Conservation (phyloP, 2,329 filamentous ascomycete genomes). For the Bertia moriformis region DNA sequence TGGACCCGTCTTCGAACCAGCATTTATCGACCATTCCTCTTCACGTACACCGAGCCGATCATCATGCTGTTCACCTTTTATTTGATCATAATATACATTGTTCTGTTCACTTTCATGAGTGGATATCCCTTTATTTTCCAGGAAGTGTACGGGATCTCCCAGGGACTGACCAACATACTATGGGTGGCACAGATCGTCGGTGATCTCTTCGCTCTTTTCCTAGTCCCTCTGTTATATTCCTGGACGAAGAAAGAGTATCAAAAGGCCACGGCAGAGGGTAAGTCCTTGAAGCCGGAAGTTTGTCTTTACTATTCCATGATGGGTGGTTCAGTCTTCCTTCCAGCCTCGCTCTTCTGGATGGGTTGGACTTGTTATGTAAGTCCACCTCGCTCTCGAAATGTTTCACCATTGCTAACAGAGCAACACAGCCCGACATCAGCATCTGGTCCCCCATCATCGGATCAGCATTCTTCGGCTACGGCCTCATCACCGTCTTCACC, state of each 20-base stretch:
- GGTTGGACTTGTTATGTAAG: no score
- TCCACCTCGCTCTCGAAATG: no score
- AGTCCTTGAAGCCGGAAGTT: no score
- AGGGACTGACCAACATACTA: conserved; percentile 28
- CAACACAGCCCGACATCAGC: conserved; percentile 4
- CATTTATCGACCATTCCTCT: conserved; percentile 3
- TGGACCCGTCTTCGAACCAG: no score
- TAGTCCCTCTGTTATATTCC: not conserved
- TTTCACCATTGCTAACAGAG: no score
- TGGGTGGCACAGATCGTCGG: conserved; percentile 4
- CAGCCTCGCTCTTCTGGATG: conserved; percentile 6
- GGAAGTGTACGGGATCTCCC: conserved; percentile 11
- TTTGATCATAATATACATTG: conserved; percentile 27
- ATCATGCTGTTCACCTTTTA: conserved; percentile 23
- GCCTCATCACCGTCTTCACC: conserved; percentile 21
- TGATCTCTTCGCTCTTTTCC: not conserved
- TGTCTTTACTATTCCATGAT: conserved; percentile 6
- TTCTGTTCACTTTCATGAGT: conserved; percentile 46
- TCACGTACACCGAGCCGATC: conserved; percentile 22
- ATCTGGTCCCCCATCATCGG: conserved; percentile 4
- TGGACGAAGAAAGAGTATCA: not conserved
- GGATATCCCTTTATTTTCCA: conserved; percentile 41
- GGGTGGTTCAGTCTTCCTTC: conserved; percentile 5
- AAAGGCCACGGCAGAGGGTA: conserved; percentile 3
- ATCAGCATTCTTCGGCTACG: conserved; percentile 6